These are phyloP conservation scores for Emergomyces orientalis DNA, from an alignment of 2,329 filamentous ascomycete species.

Conservation along the genomic window DNA sequence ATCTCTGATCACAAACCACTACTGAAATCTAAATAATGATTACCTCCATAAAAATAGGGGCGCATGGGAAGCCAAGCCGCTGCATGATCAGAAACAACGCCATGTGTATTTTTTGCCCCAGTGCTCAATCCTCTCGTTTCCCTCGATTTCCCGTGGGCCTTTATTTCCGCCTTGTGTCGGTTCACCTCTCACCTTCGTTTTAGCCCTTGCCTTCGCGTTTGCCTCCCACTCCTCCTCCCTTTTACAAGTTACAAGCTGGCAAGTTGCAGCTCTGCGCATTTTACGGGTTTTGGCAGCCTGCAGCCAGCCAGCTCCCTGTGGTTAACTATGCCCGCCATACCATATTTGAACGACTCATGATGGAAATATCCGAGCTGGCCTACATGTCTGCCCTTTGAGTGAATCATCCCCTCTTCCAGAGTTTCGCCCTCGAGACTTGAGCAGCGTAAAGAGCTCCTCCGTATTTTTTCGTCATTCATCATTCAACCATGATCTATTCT, in stretches of 20 bases:
- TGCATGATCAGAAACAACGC: neutral
- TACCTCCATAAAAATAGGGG: too few relatives aligned
- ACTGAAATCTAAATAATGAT: neutral
- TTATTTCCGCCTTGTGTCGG: too few relatives aligned
- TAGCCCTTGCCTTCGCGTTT: neutral
- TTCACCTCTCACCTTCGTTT: neutral
- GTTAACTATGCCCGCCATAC: neutral
- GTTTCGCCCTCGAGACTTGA: neutral
- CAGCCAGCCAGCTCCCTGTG: neutral
- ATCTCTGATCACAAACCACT: too few relatives aligned
- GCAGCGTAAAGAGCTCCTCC: too few relatives aligned
- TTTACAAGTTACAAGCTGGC: too few relatives aligned
- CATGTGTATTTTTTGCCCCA: constrained; percentile 1
- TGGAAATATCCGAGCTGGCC: neutral
- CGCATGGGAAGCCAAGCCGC: neutral
- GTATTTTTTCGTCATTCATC: neutral
- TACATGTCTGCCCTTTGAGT: too few relatives aligned
- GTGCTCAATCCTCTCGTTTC: neutral
- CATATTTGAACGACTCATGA: neutral
- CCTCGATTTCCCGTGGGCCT: neutral
- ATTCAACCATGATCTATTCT: neutral
- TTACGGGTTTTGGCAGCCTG: neutral
- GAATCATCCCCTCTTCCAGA: too few relatives aligned
- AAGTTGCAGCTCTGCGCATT: neutral
- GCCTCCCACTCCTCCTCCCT: neutral